phyloP scores from a whole-genome alignment of 2,329 filamentous ascomycete species.

The Diaporthe australafricana region DNA sequence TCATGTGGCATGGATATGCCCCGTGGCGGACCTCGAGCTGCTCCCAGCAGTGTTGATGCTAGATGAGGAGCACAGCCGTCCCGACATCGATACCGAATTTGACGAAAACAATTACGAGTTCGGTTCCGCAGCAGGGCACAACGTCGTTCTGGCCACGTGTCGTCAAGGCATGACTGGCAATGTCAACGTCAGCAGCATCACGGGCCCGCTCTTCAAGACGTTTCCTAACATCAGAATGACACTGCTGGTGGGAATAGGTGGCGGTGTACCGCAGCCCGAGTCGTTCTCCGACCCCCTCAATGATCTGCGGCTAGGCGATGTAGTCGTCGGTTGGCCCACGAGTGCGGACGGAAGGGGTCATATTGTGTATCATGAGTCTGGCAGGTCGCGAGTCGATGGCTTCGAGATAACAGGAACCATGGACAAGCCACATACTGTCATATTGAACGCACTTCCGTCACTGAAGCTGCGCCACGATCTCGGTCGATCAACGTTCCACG shows the following conservation, averaged over 20 bases:
- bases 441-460: slow-evolving; percentile 13
- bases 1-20: slow-evolving; percentile 38
- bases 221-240: slow-evolving; percentile 38
- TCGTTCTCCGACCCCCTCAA: slow-evolving; percentile 3
- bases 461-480: slow-evolving; percentile 24
- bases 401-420: background rate
- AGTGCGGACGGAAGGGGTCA: slow-evolving; percentile 41
- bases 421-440: background rate
- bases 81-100: slow-evolving; percentile 30
- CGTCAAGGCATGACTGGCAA: slow-evolving; percentile 31
- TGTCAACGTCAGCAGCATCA: slow-evolving; percentile 33
- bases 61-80: slow-evolving; percentile 36
- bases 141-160: slow-evolving; percentile 38
- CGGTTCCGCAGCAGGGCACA: slow-evolving; percentile 32
- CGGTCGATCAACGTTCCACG: background rate
- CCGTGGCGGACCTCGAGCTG: slow-evolving; percentile 35
- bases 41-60: slow-evolving; percentile 38
- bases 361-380: slow-evolving; percentile 44
- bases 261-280: slow-evolving; percentile 26
- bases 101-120: slow-evolving; percentile 38
- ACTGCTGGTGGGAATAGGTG: slow-evolving; percentile 36
- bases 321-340: slow-evolving; percentile 32
- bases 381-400: background rate
- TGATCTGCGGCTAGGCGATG: slow-evolving; percentile 33
- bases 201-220: slow-evolving; percentile 35